These are phyloP conservation scores for Chaetothyriales sp. DNA, from an alignment of 2,329 filamentous ascomycete genomes.

Conservation along the genomic window DNA sequence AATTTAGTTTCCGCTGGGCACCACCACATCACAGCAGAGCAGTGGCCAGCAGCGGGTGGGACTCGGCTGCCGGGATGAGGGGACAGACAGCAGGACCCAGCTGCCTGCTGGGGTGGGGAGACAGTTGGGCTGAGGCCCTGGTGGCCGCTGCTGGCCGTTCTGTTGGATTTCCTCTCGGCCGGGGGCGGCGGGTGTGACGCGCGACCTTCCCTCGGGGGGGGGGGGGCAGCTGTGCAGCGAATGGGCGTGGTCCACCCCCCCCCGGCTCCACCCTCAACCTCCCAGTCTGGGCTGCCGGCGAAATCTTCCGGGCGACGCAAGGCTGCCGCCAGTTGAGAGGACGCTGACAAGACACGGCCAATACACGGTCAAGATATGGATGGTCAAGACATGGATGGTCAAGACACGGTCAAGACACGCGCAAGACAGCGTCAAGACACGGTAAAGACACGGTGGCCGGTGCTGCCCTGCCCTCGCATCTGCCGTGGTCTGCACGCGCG, in stretches of 20 bases:
- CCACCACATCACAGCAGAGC: not conserved
- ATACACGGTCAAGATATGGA: too few relatives aligned
- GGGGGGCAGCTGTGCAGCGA: not conserved
- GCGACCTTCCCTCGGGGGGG: too few relatives aligned
- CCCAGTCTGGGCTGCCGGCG: not conserved
- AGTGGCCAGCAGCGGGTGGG: too few relatives aligned
- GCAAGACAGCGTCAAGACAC: too few relatives aligned
- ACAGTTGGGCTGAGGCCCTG: too few relatives aligned
- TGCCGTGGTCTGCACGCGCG: too few relatives aligned
- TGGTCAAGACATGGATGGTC: too few relatives aligned
- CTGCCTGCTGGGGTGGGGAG: not conserved
- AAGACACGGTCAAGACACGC: too few relatives aligned
- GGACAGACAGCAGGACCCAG: not conserved
- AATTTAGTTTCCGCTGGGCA: not conserved
- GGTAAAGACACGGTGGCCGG: too few relatives aligned
- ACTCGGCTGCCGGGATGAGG: too few relatives aligned
- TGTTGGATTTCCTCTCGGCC: not conserved
- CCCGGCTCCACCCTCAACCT: not conserved
- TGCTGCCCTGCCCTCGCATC: too few relatives aligned
- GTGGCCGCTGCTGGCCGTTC: not conserved
- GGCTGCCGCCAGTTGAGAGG: not conserved
- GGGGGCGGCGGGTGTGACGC: too few relatives aligned
- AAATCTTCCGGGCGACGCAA: not conserved
- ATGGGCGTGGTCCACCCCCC: not conserved
- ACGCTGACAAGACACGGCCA: not conserved